Conservation (phyloP, 345 rosid species). For the Linum usitatissimum region DNA sequence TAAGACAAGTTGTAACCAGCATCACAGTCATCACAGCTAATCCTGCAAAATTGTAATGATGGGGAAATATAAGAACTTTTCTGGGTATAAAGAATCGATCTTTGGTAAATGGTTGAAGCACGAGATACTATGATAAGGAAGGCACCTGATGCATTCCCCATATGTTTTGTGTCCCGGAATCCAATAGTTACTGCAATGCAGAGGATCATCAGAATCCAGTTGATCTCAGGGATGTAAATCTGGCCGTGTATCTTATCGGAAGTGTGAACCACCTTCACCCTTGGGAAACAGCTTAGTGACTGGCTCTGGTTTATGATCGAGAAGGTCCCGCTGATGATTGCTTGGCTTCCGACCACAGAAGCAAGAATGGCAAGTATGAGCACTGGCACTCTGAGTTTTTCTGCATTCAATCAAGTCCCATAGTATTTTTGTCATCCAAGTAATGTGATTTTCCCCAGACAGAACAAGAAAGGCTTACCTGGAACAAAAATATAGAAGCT, state of each 20-base stretch:
- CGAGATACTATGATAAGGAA: no score
- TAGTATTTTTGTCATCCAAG: background rate
- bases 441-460: no score
- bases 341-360: slow-evolving; percentile 98
- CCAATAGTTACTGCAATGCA: slow-evolving; percentile 97
- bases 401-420: slow-evolving; percentile 30
- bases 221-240: slow-evolving; percentile 94
- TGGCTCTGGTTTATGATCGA: slow-evolving; percentile 99
- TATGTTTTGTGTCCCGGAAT: slow-evolving; percentile 87
- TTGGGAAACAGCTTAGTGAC: slow-evolving; percentile 94
- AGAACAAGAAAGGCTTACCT: slow-evolving; percentile 25
- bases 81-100: background rate
- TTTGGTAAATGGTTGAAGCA: background rate
- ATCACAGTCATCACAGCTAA: slow-evolving; percentile 97
- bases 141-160: slow-evolving; percentile 92
- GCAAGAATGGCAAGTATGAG: slow-evolving; percentile 84
- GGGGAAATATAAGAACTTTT: slow-evolving; percentile 7
- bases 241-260: slow-evolving; percentile 97
- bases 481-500: slow-evolving; percentile 91
- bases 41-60: slow-evolving; percentile 47
- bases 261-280: slow-evolving; percentile 96
- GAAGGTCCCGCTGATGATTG: slow-evolving; percentile 96
- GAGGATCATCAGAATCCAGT: slow-evolving; percentile 97
- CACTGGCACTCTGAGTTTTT: slow-evolving; percentile 71
- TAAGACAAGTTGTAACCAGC: slow-evolving; percentile 97